Base-by-base conservation (phyloP, 345 rosid genomes). In the Euphorbia peplus region DNA sequence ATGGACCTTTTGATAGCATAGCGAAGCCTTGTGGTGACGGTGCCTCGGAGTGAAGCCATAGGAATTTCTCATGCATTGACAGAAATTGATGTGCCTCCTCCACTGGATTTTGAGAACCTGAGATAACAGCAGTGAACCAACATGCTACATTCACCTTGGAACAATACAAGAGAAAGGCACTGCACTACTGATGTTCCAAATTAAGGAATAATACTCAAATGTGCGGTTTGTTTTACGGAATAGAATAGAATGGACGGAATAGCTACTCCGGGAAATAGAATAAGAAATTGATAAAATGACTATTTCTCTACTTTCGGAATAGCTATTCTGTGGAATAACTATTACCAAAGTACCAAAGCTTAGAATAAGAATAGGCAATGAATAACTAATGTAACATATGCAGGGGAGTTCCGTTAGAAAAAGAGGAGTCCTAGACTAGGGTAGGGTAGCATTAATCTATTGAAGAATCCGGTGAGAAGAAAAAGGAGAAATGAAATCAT, bases 1-100 rank as follows among this genome's bases (percentile, higher is more conserved):
- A 39, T 61, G n/a, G 62, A 67, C 70, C 52, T 67, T 67, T 28
- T 55, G 39, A 18, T 55, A 16, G 25, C 8, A 32, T 39, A 55
- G 41, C 13, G 30, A 18, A 54, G 63, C 19, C 52, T 52, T 4
- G 9, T 15, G n/a, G 9, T 44, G 18, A 55, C n/a, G 21, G 24
- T 14, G 9, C 72, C 19, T 29, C 64, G 57, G 28, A 58, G 19
- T 44, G 72, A 68, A 57, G 8, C 29, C 21, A 16, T 41, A 41
- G 62, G 30, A 21, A 21, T 54, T 5, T 60, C 64, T 60, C 47
- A 60, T 16, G 4, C 35, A 60, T 35, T 60, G 47, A 9, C 21
- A 13, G 10, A 44, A 63, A 4, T 63, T 24, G 0, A 24, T 63
- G 53, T n/a, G n/a, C n/a, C 66, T 39, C 32, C 29, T 53, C n/a